These are phyloP conservation scores for Xerocomus amazonicus DNA, from an alignment of 1,284 basidiomycete species.

Conservation along the genomic window DNA sequence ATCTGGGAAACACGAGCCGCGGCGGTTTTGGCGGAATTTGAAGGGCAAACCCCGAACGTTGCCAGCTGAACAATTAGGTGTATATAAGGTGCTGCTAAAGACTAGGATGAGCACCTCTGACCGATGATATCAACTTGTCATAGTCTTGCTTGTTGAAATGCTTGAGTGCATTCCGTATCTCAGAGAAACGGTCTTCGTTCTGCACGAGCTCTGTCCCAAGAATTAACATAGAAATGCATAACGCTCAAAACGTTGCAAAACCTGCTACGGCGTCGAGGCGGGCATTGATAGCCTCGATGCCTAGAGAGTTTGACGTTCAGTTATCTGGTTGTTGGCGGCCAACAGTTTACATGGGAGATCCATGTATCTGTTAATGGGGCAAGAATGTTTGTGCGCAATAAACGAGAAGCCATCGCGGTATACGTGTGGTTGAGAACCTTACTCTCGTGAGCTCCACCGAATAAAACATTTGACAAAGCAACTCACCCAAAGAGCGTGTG, in stretches of 20 bases:
- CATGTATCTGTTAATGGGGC: constrained; percentile 72
- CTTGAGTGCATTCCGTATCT: constrained; percentile 67
- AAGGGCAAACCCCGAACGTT: constrained; percentile 53
- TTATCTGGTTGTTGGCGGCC: neutral
- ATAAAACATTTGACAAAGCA: neutral
- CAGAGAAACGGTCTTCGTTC: constrained; percentile 69
- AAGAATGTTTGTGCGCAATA: constrained; percentile 78
- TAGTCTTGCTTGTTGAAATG: constrained; percentile 77
- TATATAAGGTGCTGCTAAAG: neutral
- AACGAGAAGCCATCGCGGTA: constrained; percentile 83
- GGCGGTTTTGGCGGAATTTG: constrained; percentile 56
- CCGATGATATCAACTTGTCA: constrained; percentile 80
- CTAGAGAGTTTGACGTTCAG: neutral
- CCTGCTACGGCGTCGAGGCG: constrained; percentile 85
- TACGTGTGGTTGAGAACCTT: constrained; percentile 77
- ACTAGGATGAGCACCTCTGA: constrained; percentile 28
- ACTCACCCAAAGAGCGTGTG: constrained; percentile 74
- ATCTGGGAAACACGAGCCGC: constrained; percentile 72
- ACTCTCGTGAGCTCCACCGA: neutral
- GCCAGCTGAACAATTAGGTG: constrained; percentile 47
- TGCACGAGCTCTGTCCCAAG: constrained; percentile 63
- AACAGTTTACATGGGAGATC: neutral
- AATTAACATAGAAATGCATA: constrained; percentile 11
- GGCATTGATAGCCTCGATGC: constrained; percentile 61
- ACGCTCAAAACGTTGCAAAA: constrained; percentile 17